These are phyloP conservation scores for Haplosporangium sp. DNA, from an alignment of 371 early-diverging fungal genomes.

Conservation along the genomic window DNA sequence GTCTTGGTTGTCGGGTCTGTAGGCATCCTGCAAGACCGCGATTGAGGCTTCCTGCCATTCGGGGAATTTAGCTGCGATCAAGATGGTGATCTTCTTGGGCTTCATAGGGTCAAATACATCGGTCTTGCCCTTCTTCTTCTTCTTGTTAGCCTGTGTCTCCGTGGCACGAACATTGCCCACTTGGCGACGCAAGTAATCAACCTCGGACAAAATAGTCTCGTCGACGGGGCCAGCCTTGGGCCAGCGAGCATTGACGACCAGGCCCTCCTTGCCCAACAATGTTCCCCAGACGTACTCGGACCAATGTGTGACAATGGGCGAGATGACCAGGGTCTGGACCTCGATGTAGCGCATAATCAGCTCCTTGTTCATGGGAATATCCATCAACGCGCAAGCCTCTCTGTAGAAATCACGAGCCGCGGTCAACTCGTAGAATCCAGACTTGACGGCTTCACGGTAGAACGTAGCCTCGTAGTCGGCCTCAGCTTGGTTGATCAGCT, in stretches of 20 bases:
- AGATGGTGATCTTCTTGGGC: slow-evolving; percentile 80
- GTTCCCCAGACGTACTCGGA: slow-evolving; percentile 90
- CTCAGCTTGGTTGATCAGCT: slow-evolving; percentile 74
- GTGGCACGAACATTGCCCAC: slow-evolving; percentile 84
- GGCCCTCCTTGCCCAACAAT: slow-evolving; percentile 79
- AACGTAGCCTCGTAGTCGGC: slow-evolving; percentile 85
- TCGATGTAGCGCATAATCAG: slow-evolving; percentile 85
- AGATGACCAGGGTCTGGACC: slow-evolving; percentile 83
- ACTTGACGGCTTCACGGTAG: slow-evolving; percentile 97
- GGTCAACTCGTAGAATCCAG: slow-evolving; percentile 94
- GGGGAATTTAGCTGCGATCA: slow-evolving; percentile 87
- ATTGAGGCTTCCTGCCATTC: slow-evolving; percentile 93
- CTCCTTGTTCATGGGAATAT: slow-evolving; percentile 86
- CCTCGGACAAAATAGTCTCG: slow-evolving; percentile 76
- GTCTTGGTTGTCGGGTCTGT: slow-evolving; percentile 62
- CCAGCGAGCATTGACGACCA: slow-evolving; percentile 81
- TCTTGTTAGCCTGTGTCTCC: slow-evolving; percentile 83
- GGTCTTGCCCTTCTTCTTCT: slow-evolving; percentile 79
- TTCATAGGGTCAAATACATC: slow-evolving; percentile 70
- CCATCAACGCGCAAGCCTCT: slow-evolving; percentile 76
- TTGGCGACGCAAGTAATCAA: slow-evolving; percentile 84
- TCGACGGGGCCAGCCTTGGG: slow-evolving; percentile 74
- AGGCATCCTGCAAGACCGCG: slow-evolving; percentile 74
- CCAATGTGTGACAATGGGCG: slow-evolving; percentile 95
- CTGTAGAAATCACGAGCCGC: slow-evolving; percentile 93